These are phyloP conservation scores for Tricholoma saponaceum DNA, from an alignment of 768 basidiomycete genomes.

Conservation along the genomic window DNA sequence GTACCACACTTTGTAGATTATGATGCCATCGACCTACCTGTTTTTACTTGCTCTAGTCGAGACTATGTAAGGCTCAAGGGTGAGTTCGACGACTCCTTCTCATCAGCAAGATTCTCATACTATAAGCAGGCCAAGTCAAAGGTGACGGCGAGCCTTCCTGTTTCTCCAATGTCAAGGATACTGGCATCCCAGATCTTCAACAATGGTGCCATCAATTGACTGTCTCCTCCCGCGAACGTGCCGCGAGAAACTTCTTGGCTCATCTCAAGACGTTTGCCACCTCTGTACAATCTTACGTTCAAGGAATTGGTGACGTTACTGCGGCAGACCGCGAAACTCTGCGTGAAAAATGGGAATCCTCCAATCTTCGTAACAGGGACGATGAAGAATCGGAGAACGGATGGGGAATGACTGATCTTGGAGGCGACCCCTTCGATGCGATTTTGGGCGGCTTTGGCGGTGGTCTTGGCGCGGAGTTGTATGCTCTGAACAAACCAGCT, in stretches of 20 bases:
- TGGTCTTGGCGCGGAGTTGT: conserved; percentile 25
- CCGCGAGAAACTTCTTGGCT: conserved; percentile 38
- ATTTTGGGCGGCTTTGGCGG: conserved; percentile 26
- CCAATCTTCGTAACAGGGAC: conserved; percentile 21
- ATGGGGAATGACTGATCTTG: conserved; percentile 6
- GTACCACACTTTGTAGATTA: conserved; percentile 39
- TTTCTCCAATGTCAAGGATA: conserved; percentile 49
- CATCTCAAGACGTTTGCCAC: conserved; percentile 47
- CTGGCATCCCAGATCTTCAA: conserved; percentile 54
- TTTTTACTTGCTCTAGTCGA: conserved; percentile 57
- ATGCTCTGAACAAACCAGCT: conserved; percentile 28
- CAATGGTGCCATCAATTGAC: conserved; percentile 56
- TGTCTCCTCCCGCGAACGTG: conserved; percentile 45
- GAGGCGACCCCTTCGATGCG: conserved; percentile 28
- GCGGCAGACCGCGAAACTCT: conserved; percentile 44
- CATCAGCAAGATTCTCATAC: neutral
- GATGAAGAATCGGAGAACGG: conserved; percentile 14
- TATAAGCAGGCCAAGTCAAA: conserved; percentile 45
- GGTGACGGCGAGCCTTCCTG: conserved; percentile 57
- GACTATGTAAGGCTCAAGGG: conserved; percentile 59
- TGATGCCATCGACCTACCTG: conserved; percentile 54
- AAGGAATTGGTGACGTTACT: conserved; percentile 50
- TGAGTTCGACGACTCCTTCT: conserved; percentile 12
- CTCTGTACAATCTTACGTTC: conserved; percentile 43
- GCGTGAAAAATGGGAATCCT: conserved; percentile 50